Conservation (phyloP, 1,139 yeast species). For the Pichia norvegensis region DNA sequence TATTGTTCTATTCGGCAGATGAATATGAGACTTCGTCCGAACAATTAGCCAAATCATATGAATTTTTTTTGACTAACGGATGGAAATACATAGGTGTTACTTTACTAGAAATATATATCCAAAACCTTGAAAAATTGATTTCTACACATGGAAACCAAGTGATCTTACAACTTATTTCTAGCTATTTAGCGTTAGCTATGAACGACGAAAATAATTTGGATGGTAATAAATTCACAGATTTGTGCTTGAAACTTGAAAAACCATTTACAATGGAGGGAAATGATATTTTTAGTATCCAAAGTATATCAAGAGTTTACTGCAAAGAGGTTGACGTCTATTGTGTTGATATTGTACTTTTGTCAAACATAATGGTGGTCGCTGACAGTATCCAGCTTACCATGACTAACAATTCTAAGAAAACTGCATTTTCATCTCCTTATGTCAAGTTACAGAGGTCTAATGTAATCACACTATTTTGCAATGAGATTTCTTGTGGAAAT, state of each 20-base stretch:
- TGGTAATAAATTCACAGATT: conserved; percentile 19
- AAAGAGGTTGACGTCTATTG: conserved; percentile 19
- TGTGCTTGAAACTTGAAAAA: conserved; percentile 19
- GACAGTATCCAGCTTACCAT: conserved; percentile 14
- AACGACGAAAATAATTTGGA: conserved; percentile 11
- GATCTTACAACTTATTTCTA: conserved; percentile 15
- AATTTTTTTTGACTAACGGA: conserved; percentile 56
- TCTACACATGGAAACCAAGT: conserved; percentile 6
- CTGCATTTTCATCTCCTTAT: conserved; percentile 11
- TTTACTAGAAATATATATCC: conserved; percentile 57
- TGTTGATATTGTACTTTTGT: conserved; percentile 9
- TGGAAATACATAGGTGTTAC: conserved; percentile 70
- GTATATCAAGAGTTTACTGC: conserved; percentile 16
- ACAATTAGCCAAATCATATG: conserved; percentile 61
- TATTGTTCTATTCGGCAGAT: conserved; percentile 45
- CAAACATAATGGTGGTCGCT: conserved; percentile 2
- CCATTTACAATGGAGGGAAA: conserved; percentile 28
- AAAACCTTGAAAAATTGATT: conserved; percentile 50
- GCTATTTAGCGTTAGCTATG: conserved; percentile 23
- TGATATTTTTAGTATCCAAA: conserved; percentile 28
- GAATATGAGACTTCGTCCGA: conserved; percentile 48
- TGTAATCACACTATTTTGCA: conserved; percentile 2
- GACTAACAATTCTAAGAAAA: conserved; percentile 8
- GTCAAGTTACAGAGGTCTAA: neutral
- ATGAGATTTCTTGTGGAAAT: conserved; percentile 12